These are phyloP conservation scores for Monilinia fructicola DNA, from an alignment of 2,329 filamentous ascomycete genomes.

Conservation along the genomic window DNA sequence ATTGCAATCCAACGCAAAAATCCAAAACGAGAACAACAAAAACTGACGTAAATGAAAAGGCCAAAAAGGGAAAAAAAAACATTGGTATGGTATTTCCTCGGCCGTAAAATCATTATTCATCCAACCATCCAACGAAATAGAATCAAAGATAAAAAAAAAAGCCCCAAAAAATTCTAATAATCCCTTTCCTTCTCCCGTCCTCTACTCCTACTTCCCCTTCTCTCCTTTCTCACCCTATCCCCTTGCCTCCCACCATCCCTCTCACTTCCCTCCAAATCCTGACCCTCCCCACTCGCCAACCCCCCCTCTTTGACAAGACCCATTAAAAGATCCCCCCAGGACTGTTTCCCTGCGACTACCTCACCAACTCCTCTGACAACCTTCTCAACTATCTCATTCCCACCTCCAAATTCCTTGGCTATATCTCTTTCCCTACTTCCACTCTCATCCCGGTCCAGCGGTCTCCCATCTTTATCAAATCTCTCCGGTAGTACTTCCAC, in stretches of 20 bases:
- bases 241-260: background rate
- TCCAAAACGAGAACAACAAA: background rate
- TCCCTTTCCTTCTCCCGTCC: conserved; percentile 14
- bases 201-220: conserved; percentile 3
- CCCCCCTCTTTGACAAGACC: conserved; percentile 32
- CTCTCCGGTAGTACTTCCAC: conserved; percentile 37
- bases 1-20: background rate
- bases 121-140: background rate
- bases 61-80: background rate
- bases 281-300: background rate
- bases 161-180: background rate
- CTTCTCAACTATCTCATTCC: conserved; percentile 38
- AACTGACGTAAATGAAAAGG: background rate
- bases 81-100: conserved; percentile 3
- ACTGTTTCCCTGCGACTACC: conserved; percentile 37
- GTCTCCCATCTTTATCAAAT: conserved; percentile 38
- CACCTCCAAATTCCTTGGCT: conserved; percentile 21
- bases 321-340: conserved; percentile 37
- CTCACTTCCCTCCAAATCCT: background rate
- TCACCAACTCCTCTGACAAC: conserved; percentile 34
- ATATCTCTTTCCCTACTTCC: conserved; percentile 12
- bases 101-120: conserved; percentile 6
- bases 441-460: conserved; percentile 1
- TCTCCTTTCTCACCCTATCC: background rate
- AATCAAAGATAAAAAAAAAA: background rate